Conservation (phyloP, 2,329 filamentous ascomycete genomes). For the Penicillium aurantiogriseum region DNA sequence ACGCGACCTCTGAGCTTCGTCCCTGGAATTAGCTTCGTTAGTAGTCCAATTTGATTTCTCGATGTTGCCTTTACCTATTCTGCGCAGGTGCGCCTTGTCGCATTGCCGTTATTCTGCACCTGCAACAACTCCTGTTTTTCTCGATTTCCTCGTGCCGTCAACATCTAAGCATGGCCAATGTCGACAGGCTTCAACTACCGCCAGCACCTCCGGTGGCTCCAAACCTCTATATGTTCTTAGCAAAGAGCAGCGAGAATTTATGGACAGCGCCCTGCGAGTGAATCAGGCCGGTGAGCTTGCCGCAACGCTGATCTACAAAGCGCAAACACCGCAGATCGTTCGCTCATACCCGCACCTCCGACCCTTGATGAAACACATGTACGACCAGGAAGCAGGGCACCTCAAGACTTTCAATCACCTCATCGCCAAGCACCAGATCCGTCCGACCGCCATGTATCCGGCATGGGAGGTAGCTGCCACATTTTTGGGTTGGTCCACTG, state of each 20-base stretch:
- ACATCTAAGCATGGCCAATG: slow-evolving; percentile 25
- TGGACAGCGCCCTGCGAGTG: slow-evolving; percentile 81
- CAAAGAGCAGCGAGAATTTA: slow-evolving; percentile 68
- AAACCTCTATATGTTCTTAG: slow-evolving; percentile 59
- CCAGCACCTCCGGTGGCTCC: slow-evolving; percentile 27
- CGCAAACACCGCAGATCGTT: slow-evolving; percentile 79
- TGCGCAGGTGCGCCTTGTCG: slow-evolving; percentile 23
- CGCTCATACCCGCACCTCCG: slow-evolving; percentile 81
- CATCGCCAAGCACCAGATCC: slow-evolving; percentile 80
- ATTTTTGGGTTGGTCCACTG: slow-evolving; percentile 84
- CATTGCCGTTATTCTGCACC: slow-evolving; percentile 13
- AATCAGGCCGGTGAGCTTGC: slow-evolving; percentile 98
- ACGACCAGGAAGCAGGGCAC: slow-evolving; percentile 90
- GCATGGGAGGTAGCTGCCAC: slow-evolving; percentile 80
- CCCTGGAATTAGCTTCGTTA: neutral
- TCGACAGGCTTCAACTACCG: slow-evolving; percentile 27
- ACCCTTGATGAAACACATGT: slow-evolving; percentile 95
- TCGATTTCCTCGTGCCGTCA: slow-evolving; percentile 40
- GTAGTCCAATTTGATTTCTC: neutral
- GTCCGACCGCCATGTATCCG: slow-evolving; percentile 89
- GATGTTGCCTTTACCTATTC: slow-evolving; percentile 27
- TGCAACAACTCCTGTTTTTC: slow-evolving; percentile 26
- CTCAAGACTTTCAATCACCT: slow-evolving; percentile 81
- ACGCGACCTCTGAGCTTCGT: slow-evolving; percentile 2
- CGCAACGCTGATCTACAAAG: slow-evolving; percentile 87